phyloP scores from a whole-genome alignment of 106 monocot species.

The Dactylorhiza incarnata region DNA sequence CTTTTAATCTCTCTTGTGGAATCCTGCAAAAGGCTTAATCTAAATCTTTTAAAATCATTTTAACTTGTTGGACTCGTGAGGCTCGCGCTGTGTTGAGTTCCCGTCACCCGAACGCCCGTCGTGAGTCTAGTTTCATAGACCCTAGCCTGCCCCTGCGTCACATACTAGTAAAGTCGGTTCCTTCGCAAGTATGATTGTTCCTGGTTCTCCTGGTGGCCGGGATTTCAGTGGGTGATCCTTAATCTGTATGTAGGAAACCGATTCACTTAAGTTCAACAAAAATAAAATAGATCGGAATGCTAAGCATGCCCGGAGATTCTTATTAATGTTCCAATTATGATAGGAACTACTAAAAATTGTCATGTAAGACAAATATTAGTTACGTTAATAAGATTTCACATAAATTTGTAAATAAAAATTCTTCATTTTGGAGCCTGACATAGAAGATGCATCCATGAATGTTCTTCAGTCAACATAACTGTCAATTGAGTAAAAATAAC shows the following conservation, averaged over 20 bases:
- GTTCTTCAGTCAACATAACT: no score
- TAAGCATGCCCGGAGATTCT: background rate
- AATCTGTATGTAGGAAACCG: slow-evolving; percentile 29
- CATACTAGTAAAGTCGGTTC: slow-evolving; percentile 76
- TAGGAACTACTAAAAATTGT: background rate
- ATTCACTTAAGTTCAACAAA: background rate
- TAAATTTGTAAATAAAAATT: background rate
- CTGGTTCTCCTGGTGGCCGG: slow-evolving; percentile 58
- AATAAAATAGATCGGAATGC: background rate
- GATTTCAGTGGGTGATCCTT: slow-evolving; percentile 85
- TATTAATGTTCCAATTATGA: background rate
- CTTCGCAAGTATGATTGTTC: slow-evolving; percentile 70
- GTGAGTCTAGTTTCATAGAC: no score
- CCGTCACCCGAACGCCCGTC: no score
- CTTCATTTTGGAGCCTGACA: no score
- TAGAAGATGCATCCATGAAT: no score
- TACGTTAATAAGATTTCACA: background rate
- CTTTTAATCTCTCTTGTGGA: no score
- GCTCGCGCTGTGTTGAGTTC: no score
- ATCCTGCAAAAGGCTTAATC: no score
- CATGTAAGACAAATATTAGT: background rate
- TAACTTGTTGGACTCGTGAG: no score
- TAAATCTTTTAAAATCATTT: no score
- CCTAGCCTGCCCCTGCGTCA: no score
- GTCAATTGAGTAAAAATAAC: no score